A percentile compares a stretch with the other conserved stretches of the same genome.
These are phyloP conservation scores for Orbilia brochopaga DNA, from an alignment of 2,329 filamentous ascomycete genomes.

Conservation along the genomic window DNA sequence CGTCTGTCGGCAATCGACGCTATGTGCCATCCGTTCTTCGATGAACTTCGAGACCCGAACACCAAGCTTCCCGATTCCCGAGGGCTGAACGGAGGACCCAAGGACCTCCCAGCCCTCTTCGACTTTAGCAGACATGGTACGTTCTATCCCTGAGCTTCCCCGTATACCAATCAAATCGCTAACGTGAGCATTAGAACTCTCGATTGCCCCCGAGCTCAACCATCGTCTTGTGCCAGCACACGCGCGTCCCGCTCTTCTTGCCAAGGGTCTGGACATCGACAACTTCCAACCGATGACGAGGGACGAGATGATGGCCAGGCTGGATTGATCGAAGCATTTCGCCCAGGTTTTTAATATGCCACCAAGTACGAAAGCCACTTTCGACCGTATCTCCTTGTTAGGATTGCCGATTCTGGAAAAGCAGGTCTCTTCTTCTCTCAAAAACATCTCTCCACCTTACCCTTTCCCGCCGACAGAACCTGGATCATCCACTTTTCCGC, in stretches of 20 bases:
- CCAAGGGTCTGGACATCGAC: constrained; percentile 86
- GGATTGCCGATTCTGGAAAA: constrained; percentile 49
- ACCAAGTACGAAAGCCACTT: constrained; percentile 53
- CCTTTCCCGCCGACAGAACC: constrained; percentile 37
- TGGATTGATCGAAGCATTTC: constrained; percentile 71
- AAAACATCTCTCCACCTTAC: constrained; percentile 49
- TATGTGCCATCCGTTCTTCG: constrained; percentile 98
- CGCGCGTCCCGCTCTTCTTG: constrained; percentile 73
- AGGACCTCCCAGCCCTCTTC: constrained; percentile 86
- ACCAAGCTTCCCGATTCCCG: constrained; percentile 93
- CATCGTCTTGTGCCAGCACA: constrained; percentile 84
- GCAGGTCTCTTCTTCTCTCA: constrained; percentile 44
- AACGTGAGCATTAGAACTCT: constrained; percentile 73
- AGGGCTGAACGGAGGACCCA: constrained; percentile 77
- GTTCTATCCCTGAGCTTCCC: constrained; percentile 56
- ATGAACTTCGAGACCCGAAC: constrained; percentile 88
- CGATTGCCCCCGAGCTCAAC: constrained; percentile 90
- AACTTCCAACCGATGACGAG: constrained; percentile 89
- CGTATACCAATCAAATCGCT: constrained; percentile 15
- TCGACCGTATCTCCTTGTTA: constrained; percentile 55
- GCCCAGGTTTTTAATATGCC: constrained; percentile 54
- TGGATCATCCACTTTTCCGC: constrained; percentile 45
- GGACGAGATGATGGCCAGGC: constrained; percentile 95
- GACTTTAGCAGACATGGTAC: constrained; percentile 93
- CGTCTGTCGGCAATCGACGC: constrained; percentile 90